Percentiles rank a stretch among this genome's conserved stretches.
These are phyloP conservation scores for Tanacetum coccineum DNA, from an alignment of 129 eudicot genomes.

Conservation along the genomic window DNA sequence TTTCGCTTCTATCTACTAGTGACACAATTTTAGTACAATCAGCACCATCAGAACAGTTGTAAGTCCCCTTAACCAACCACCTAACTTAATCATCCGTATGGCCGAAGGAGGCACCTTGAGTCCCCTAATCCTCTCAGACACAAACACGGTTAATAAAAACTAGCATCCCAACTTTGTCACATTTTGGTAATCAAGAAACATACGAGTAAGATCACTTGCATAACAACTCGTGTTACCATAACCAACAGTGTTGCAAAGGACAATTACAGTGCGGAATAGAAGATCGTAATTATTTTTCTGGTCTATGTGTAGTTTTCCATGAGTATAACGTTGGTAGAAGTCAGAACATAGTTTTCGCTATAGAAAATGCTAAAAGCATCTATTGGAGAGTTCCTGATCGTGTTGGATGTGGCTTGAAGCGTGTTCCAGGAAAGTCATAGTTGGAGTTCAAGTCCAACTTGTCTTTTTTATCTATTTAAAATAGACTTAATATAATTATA, in stretches of 20 bases:
- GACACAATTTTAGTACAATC: constrained; percentile 30
- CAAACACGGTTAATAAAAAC: constrained; percentile 38
- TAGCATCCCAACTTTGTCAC: constrained; percentile 34
- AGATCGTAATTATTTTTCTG: too few relatives aligned
- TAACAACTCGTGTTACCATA: constrained; percentile 37
- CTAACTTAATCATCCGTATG: constrained; percentile 45
- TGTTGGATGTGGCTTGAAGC: too few relatives aligned
- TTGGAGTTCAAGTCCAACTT: too few relatives aligned
- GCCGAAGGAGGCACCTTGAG: constrained; percentile 38
- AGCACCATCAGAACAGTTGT: constrained; percentile 26
- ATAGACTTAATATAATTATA: too few relatives aligned
- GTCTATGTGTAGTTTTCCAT: too few relatives aligned
- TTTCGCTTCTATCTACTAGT: constrained; percentile 24
- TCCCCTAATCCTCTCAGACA: constrained; percentile 33
- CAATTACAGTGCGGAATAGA: too few relatives aligned
- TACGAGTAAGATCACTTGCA: constrained; percentile 24
- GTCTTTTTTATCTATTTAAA: too few relatives aligned
- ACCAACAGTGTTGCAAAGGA: background rate
- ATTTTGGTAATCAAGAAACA: constrained; percentile 27
- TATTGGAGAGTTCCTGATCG: too few relatives aligned
- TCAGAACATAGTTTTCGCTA: too few relatives aligned
- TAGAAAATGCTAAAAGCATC: too few relatives aligned
- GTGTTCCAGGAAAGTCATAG: too few relatives aligned
- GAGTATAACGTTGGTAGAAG: too few relatives aligned
- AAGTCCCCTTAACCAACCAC: constrained; percentile 57